Conservation (phyloP, 2,329 filamentous ascomycete genomes). For the Septoria linicola region DNA sequence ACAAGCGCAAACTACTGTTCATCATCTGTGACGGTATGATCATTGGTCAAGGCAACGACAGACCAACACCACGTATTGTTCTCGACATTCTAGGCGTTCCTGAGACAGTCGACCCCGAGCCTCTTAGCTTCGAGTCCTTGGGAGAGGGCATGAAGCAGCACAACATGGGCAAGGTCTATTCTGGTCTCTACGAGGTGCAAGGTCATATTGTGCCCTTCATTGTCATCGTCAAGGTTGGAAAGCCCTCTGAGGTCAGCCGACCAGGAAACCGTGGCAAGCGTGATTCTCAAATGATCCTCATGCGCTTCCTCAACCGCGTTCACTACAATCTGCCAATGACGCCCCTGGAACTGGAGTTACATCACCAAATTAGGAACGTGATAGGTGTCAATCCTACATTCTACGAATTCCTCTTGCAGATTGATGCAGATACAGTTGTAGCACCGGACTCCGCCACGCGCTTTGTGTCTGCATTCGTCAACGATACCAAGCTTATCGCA, state of each 20-base stretch:
- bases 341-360: slow-evolving; percentile 94
- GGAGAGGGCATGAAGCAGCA: slow-evolving; percentile 96
- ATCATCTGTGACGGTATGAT: slow-evolving; percentile 99
- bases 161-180: slow-evolving; percentile 99
- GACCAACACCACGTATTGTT: slow-evolving; percentile 91
- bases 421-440: slow-evolving; percentile 95
- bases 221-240: slow-evolving; percentile 94
- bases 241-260: slow-evolving; percentile 68
- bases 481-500: slow-evolving; percentile 90
- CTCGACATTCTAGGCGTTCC: slow-evolving; percentile 95
- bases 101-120: slow-evolving; percentile 89
- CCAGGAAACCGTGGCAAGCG: slow-evolving; percentile 98
- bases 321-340: slow-evolving; percentile 98
- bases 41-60: slow-evolving; percentile 96
- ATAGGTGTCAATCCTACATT: slow-evolving; percentile 98
- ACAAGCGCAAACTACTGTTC: slow-evolving; percentile 93
- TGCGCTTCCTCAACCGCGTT: slow-evolving; percentile 98
- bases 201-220: slow-evolving; percentile 97
- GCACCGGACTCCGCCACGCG: slow-evolving; percentile 85
- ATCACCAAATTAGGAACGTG: slow-evolving; percentile 97
- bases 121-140: slow-evolving; percentile 92
- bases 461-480: slow-evolving; percentile 85
- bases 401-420: slow-evolving; percentile 94
- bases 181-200: slow-evolving; percentile 93
- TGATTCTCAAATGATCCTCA: slow-evolving; percentile 97